A percentile compares a stretch with the other conserved stretches of the same genome.
Conservation (phyloP, 306 rosid species). For the Glycine soja region DNA sequence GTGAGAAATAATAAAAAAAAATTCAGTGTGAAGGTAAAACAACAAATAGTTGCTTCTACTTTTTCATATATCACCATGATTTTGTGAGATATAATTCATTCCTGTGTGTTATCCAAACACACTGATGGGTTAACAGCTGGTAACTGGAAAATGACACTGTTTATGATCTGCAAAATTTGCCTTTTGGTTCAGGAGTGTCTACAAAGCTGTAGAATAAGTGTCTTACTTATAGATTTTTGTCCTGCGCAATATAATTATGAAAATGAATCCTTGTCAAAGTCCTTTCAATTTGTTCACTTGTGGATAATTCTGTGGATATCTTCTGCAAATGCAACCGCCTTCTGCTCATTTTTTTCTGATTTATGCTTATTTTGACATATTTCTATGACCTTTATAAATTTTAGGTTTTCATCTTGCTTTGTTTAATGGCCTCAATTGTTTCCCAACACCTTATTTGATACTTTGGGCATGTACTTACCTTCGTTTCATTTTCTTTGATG, state of each 20-base stretch:
- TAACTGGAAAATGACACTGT: background rate
- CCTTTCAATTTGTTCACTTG: background rate
- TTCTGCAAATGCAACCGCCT: slow-evolving; percentile 20
- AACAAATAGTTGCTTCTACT: no score
- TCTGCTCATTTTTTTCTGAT: slow-evolving; percentile 29
- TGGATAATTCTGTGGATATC: slow-evolving; percentile 24
- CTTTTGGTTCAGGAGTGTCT: slow-evolving; percentile 6
- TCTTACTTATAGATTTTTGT: slow-evolving; percentile 31
- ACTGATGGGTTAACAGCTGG: background rate
- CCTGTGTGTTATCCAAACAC: no score
- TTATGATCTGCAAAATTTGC: background rate
- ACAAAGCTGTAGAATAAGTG: background rate
- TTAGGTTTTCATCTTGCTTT: no score
- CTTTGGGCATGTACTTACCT: slow-evolving; percentile 32
- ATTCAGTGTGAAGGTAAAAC: no score
- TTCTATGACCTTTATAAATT: no score
- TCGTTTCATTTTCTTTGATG: slow-evolving; percentile 32
- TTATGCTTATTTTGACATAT: slow-evolving; percentile 34
- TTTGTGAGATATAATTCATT: no score
- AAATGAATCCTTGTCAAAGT: slow-evolving; percentile 4
- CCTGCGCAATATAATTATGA: slow-evolving; percentile 27
- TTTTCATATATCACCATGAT: no score
- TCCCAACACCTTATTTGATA: slow-evolving; percentile 28
- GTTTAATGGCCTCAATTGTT: background rate
- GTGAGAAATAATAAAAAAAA: no score